Percentiles rank a stretch among this genome's conserved stretches.
Evolutionary conservation across 176 grass and related monocot species (phyloP).

Genomic region (Musa acuminata): DNA sequence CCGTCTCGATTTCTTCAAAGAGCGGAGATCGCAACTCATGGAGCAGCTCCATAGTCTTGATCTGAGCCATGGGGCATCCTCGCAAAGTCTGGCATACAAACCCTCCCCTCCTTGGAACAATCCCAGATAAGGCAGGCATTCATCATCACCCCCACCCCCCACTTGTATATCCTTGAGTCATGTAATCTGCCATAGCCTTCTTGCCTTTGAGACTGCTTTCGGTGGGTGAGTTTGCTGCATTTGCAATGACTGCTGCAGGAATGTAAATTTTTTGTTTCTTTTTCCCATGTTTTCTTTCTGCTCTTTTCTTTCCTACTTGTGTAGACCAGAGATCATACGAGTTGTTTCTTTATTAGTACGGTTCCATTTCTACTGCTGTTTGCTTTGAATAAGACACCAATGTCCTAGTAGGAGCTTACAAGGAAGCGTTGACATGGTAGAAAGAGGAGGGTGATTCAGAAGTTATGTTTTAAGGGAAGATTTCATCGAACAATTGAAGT

Average conservation of each 20-base stretch:
- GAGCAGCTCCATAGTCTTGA: conserved; percentile 93
- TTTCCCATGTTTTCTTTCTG: neutral
- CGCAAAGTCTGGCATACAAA: conserved; percentile 58
- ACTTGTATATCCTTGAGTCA: conserved; percentile 24
- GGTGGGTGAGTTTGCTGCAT: neutral
- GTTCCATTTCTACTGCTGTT: neutral
- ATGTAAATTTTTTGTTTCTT: conserved; percentile 8
- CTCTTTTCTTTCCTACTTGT: neutral
- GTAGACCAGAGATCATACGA: neutral
- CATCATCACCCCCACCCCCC: neutral
- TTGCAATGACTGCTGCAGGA: conserved; percentile 1
- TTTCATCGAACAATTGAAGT: too few species aligned
- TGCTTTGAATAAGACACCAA: too few species aligned
- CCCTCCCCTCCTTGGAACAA: conserved; percentile 73
- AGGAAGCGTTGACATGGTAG: too few species aligned
- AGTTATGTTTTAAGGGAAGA: too few species aligned
- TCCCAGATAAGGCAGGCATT: conserved; percentile 45
- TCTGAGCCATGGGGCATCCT: conserved; percentile 58
- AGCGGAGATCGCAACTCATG: conserved; percentile 85
- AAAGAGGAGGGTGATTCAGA: too few species aligned
- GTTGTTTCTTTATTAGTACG: neutral
- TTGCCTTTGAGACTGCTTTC: neutral
- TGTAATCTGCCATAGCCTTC: conserved; percentile 3
- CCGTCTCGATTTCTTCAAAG: conserved; percentile 97
- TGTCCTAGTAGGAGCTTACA: too few species aligned